Percentiles rank a stretch among this genome's conserved stretches.
phyloP scores from a whole-genome alignment of 2,329 filamentous ascomycete genomes.

The Diaporthe citriasiana region DNA sequence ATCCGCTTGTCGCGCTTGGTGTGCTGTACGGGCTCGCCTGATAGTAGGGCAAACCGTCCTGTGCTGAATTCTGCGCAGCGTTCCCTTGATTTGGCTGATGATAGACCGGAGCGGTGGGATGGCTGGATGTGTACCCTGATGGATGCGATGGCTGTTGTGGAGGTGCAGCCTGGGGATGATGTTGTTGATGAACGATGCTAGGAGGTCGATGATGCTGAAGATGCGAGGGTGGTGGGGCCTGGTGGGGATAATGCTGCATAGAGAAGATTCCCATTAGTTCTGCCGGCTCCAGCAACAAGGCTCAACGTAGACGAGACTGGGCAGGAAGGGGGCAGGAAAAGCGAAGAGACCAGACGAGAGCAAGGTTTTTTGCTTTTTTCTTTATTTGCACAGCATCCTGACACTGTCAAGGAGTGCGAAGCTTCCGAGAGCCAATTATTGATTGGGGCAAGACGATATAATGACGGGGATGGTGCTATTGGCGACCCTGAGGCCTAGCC shows the following conservation, averaged over 20 bases:
- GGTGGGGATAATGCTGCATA: conserved; percentile 83
- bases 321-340: conserved; percentile 52
- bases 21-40: conserved; percentile 88
- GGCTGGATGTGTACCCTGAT: conserved; percentile 74
- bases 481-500: conserved; percentile 37
- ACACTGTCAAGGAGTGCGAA: conserved; percentile 63
- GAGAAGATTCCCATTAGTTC: conserved; percentile 72
- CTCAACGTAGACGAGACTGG: conserved; percentile 54
- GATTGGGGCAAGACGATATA: conserved; percentile 39
- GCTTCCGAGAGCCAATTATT: conserved; percentile 53
- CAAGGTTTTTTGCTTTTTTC: conserved; percentile 60
- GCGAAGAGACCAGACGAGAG: conserved; percentile 45
- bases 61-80: conserved; percentile 69
- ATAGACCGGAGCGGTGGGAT: conserved; percentile 77
- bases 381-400: conserved; percentile 47
- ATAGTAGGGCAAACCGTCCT: conserved; percentile 82
- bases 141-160: conserved; percentile 72
- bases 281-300: conserved; percentile 43
- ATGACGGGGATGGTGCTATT: conserved; percentile 43
- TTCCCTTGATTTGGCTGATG: conserved; percentile 74
- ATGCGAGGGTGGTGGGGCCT: conserved; percentile 77
- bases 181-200: conserved; percentile 81
- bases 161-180: conserved; percentile 75
- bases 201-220: conserved; percentile 80
- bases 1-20: conserved; percentile 84